A percentile compares a stretch with the other conserved stretches of the same genome.
Evolutionary conservation across 2,329 filamentous ascomycete genomes (phyloP).

Genomic region (Xylaria sp.): DNA sequence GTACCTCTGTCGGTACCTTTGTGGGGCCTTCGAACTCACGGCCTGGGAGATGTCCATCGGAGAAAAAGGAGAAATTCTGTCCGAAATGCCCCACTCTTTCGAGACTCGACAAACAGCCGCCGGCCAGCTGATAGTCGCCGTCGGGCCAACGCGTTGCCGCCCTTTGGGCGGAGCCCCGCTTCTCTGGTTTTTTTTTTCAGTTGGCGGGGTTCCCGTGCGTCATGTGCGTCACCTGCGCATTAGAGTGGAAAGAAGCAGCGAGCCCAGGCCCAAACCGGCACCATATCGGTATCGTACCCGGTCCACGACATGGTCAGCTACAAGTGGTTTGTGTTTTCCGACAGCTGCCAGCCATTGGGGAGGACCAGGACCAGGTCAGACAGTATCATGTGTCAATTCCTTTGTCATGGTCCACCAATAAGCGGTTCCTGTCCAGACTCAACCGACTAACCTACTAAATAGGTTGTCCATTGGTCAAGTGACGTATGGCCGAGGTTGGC

Average conservation of each 20-base stretch:
- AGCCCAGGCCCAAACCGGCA: not conserved
- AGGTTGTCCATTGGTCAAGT: constrained; percentile 22
- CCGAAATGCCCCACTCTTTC: not conserved
- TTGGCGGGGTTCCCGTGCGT: constrained; percentile 6
- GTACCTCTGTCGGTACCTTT: no score
- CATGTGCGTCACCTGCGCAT: constrained; percentile 21
- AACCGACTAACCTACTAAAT: not conserved
- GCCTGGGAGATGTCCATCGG: not conserved
- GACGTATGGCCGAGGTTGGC: constrained; percentile 35
- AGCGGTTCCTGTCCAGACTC: not conserved
- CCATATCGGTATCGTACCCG: not conserved
- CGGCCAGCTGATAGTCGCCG: constrained; percentile 3
- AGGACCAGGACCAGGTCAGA: not conserved
- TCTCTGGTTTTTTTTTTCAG: not conserved
- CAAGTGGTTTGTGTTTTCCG: no score
- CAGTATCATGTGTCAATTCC: not conserved
- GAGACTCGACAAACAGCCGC: no score
- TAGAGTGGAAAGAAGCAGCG: not conserved
- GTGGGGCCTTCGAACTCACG: not conserved
- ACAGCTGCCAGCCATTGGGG: constrained; percentile 6
- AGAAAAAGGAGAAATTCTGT: constrained; percentile 16
- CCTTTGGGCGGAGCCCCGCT: no score
- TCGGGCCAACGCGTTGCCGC: no score
- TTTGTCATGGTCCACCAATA: constrained; percentile 26
- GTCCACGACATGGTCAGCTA: constrained; percentile 9